Evolutionary conservation across 169 alveolate species (phyloP).

Genomic region (Gregarina niphandrodes): DNA sequence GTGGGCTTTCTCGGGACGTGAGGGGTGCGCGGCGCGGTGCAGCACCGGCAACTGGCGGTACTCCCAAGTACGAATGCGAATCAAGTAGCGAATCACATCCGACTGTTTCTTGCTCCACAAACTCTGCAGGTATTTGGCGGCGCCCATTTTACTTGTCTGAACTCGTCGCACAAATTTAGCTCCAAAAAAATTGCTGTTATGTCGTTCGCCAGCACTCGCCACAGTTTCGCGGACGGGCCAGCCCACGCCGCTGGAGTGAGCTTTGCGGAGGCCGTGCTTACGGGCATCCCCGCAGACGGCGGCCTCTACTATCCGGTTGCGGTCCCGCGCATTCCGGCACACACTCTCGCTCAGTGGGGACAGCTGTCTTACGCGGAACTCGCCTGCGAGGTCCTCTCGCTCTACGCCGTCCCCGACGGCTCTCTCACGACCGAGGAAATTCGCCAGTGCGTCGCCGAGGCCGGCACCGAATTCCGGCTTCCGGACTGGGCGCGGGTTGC

Average conservation of each 20-base stretch:
- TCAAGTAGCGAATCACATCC: constrained; percentile 89
- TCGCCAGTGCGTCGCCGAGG: background rate
- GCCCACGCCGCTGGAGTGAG: background rate
- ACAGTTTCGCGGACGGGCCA: too few species aligned
- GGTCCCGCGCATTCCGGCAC: constrained; percentile 1
- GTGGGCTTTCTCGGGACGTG: constrained; percentile 91
- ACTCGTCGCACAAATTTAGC: too few species aligned
- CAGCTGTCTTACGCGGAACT: background rate
- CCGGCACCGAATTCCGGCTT: background rate
- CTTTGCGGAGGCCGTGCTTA: background rate
- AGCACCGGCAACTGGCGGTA: constrained; percentile 91
- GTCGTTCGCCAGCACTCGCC: too few species aligned
- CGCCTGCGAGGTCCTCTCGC: constrained; percentile 1
- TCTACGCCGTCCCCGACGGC: background rate
- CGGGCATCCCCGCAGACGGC: constrained; percentile 14
- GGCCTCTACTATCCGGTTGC: constrained; percentile 7
- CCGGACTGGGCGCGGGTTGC: too few species aligned
- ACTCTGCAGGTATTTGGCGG: constrained; percentile 87
- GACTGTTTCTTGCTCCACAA: constrained; percentile 96
- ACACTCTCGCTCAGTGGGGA: background rate
- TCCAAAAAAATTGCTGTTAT: too few species aligned
- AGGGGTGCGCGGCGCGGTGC: constrained; percentile 71
- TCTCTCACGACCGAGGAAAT: background rate
- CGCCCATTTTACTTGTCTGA: too few species aligned
- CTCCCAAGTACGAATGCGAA: constrained; percentile 96